These are phyloP conservation scores for Paraphoma sp. DNA, from an alignment of 2,329 filamentous ascomycete species.

Conservation along the genomic window DNA sequence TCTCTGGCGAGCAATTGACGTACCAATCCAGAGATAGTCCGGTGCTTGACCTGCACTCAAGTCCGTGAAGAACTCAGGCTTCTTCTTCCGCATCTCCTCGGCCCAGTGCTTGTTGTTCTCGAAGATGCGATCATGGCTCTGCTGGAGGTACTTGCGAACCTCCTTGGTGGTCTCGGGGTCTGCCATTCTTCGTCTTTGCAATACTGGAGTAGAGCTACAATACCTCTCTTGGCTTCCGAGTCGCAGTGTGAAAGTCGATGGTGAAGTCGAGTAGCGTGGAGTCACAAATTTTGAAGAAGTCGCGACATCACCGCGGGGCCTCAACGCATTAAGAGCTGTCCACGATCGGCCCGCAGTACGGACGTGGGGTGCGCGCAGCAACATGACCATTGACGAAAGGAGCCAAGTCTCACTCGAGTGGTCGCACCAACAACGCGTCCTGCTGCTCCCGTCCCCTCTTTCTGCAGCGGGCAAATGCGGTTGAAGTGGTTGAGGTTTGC, in stretches of 20 bases:
- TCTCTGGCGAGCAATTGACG: constrained; percentile 10
- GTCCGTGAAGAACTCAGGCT: constrained; percentile 71
- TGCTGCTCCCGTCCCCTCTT: neutral
- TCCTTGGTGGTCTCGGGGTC: constrained; percentile 25
- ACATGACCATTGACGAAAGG: constrained; percentile 25
- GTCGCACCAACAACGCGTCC: constrained; percentile 4
- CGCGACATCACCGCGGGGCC: constrained; percentile 11
- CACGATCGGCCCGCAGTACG: constrained; percentile 18
- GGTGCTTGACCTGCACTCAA: constrained; percentile 70
- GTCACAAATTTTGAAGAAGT: neutral
- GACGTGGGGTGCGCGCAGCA: constrained; percentile 32
- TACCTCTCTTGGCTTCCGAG: constrained; percentile 7
- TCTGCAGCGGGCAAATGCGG: constrained; percentile 25
- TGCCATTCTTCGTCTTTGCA: constrained; percentile 23
- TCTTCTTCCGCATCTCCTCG: constrained; percentile 61
- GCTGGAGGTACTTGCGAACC: constrained; percentile 61
- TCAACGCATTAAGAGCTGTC: neutral
- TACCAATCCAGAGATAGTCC: constrained; percentile 66
- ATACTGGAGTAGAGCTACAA: neutral
- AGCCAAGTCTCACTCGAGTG: constrained; percentile 7
- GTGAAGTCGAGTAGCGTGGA: neutral
- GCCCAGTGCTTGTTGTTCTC: constrained; percentile 74
- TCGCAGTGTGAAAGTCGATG: neutral
- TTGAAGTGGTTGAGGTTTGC: constrained; percentile 25
- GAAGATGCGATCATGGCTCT: constrained; percentile 72